phyloP scores from a whole-genome alignment of 2,329 filamentous ascomycete genomes.

The Fusarium hainanense region DNA sequence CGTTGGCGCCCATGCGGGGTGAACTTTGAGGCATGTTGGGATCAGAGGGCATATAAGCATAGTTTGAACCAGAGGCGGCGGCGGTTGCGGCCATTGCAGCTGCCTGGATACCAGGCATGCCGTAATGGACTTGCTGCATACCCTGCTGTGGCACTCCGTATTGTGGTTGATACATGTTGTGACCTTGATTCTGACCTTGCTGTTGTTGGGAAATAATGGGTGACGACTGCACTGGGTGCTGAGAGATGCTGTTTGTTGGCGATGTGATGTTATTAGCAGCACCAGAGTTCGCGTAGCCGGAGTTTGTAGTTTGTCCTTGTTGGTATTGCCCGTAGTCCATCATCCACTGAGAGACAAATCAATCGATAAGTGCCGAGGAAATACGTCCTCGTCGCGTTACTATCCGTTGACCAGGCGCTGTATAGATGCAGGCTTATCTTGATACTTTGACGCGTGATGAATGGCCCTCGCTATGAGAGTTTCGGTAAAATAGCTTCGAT shows the following conservation, averaged over 20 bases:
- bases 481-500: constrained; percentile 40
- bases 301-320: constrained; percentile 72
- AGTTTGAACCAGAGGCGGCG: constrained; percentile 84
- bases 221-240: constrained; percentile 77
- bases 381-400: constrained; percentile 44
- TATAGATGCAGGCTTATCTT: constrained; percentile 14
- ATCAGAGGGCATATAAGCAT: constrained; percentile 79
- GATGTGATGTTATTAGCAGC: constrained; percentile 74
- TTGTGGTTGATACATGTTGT: constrained; percentile 83
- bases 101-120: constrained; percentile 84
- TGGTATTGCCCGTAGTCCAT: constrained; percentile 82
- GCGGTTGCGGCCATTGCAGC: constrained; percentile 93
- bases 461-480: constrained; percentile 14
- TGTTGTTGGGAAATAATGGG: constrained; percentile 85
- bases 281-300: constrained; percentile 70
- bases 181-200: constrained; percentile 67
- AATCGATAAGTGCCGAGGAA: constrained; percentile 42
- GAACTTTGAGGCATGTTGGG: constrained; percentile 76
- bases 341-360: constrained; percentile 56
- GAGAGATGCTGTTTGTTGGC: constrained; percentile 75
- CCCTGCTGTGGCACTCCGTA: constrained; percentile 78
- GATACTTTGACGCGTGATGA: constrained; percentile 25
- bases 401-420: constrained; percentile 37
- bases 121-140: constrained; percentile 76
- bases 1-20: constrained; percentile 80